phyloP scores from a whole-genome alignment of 208 protist species.

The Leishmania martiniquensis region DNA sequence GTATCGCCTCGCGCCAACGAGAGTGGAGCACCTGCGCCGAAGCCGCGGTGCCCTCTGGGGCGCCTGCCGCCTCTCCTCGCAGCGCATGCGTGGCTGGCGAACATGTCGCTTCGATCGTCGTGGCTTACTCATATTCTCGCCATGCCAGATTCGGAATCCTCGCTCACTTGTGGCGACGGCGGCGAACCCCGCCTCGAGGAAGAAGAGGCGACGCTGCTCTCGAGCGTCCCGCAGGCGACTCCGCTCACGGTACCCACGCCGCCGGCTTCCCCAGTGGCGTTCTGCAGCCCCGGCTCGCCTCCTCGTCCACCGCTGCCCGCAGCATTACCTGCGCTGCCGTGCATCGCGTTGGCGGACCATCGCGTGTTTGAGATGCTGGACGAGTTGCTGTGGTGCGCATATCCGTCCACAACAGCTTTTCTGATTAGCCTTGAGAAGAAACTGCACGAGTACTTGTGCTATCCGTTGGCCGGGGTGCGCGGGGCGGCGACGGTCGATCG shows the following conservation, averaged over 20 bases:
- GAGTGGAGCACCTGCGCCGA: not conserved
- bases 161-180: not conserved
- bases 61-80: slow-evolving; percentile 32
- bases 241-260: not conserved
- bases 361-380: slow-evolving; percentile 4
- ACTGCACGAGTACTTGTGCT: slow-evolving; percentile 23
- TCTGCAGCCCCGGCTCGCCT: not conserved
- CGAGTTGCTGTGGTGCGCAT: slow-evolving; percentile 5
- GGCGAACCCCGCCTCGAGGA: not conserved
- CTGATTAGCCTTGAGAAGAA: slow-evolving; percentile 6
- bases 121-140: slow-evolving; percentile 19
- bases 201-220: not conserved
- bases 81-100: slow-evolving; percentile 26
- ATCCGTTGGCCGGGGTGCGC: slow-evolving; percentile 24
- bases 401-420: not conserved
- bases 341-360: slow-evolving; percentile 4
- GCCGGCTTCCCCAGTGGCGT: not conserved
- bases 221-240: not conserved
- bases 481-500: not conserved
- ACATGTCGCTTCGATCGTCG: slow-evolving; percentile 8
- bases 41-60: slow-evolving; percentile 3
- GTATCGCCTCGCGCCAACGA: not conserved
- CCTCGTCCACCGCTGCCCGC: not conserved
- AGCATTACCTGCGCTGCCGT: not conserved
- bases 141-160: not conserved